Base-by-base conservation (phyloP, 768 basidiomycete genomes). In the Kwoniella sp. region DNA sequence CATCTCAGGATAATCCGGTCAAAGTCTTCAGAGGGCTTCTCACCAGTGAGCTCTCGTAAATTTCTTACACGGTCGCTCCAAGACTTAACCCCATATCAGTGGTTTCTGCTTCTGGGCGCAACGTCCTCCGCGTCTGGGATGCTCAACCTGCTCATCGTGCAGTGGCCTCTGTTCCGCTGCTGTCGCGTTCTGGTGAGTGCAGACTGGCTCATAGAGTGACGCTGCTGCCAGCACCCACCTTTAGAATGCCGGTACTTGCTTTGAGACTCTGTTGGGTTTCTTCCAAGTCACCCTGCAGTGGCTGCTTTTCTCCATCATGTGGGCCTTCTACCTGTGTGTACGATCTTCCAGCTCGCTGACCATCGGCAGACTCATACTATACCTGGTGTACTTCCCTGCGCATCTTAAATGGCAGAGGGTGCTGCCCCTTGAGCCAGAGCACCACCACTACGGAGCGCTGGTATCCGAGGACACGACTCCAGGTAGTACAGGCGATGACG, bases 371-470 rank as follows among this genome's bases (percentile, higher is more conserved):
- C 42, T 45, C 17, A 5, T 92, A 0, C 81, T 99, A 2, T 98
- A 88, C 76, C 84, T 99, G 77, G 77, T 87, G 33, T 98, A 91
- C 78, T 98, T 89, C 71, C 95, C 95, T 0, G 75, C 79, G 5
- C 82, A 87, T 63, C 82, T 86, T 67, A 95, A 92, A 75, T 87
- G 84, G 38, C 58, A 68, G 28, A 57, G 62, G 6, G 57, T 57
- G 5, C 38, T 70, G 20, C 63, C 63, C 17, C 52, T 60, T 26
- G 50, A 50, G 14, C 31, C 58, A 5, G 22, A 17, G 15, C 37
- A 22, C 33, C 15, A 31, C 42, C 17, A 29, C 10, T 64, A 64
- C 42, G 53, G 58, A 31, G 42, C 60, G 17, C 34, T 50, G 17
- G 43, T 33, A 3, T 43, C 45, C n/a, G 39, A 22, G 23, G 32